Conservation (phyloP, 306 rosid species). For the Quercus dentata region DNA sequence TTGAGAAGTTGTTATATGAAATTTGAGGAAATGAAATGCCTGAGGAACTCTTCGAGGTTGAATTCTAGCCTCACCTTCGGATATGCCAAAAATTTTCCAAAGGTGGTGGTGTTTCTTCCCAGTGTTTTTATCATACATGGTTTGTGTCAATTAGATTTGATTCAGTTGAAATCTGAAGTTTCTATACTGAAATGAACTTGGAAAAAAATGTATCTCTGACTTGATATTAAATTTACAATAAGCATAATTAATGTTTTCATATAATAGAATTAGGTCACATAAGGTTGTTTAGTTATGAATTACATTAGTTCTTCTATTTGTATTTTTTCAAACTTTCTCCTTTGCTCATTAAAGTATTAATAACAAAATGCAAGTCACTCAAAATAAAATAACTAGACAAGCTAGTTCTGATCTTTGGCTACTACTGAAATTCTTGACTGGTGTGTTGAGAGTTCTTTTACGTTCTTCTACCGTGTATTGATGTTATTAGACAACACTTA, state of each 20-base stretch:
- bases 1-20: slow-evolving; percentile 45
- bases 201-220: slow-evolving; percentile 9
- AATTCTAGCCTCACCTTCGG: not conserved
- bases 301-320: too few species aligned
- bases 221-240: slow-evolving; percentile 3
- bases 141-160: slow-evolving; percentile 15
- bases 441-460: too few species aligned
- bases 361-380: too few species aligned
- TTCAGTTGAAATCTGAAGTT: slow-evolving; percentile 2
- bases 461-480: too few species aligned
- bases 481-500: too few species aligned
- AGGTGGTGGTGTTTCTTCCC: slow-evolving; percentile 18
- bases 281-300: not conserved
- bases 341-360: too few species aligned
- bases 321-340: too few species aligned
- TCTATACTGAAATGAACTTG: slow-evolving; percentile 23
- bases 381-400: too few species aligned
- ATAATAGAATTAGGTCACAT: not conserved
- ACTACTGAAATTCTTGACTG: too few species aligned
- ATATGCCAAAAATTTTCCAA: slow-evolving; percentile 15
- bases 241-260: not conserved
- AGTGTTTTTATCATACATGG: slow-evolving; percentile 3
- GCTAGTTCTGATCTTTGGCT: too few species aligned
- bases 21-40: slow-evolving; percentile 31
- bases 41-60: not conserved